A percentile compares a stretch with the other conserved stretches of the same genome.
Evolutionary conservation across 495 filamentous ascomycete genomes (phyloP).

Genomic region (Podospora comata): DNA sequence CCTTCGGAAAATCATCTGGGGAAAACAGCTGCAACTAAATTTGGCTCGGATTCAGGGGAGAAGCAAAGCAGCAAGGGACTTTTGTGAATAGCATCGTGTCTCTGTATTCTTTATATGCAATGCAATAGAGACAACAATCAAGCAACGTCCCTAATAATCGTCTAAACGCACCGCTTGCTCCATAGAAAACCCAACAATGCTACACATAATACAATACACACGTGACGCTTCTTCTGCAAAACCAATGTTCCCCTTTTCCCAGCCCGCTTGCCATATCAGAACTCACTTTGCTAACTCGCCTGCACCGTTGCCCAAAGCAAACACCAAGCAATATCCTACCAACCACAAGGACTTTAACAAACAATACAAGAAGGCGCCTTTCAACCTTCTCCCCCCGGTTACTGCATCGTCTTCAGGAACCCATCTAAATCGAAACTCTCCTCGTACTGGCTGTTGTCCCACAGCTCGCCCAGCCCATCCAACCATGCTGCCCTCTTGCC

Average conservation of each 20-base stretch:
- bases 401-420: slow-evolving; percentile 86
- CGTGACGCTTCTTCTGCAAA: neutral
- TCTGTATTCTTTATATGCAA: neutral
- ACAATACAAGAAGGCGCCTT: slow-evolving; percentile 9
- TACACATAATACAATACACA: neutral
- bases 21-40: neutral
- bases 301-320: neutral
- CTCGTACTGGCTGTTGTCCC: slow-evolving; percentile 95
- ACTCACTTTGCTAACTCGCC: neutral
- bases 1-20: neutral
- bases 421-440: slow-evolving; percentile 94
- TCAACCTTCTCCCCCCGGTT: slow-evolving; percentile 1
- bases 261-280: neutral
- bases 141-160: neutral
- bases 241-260: neutral
- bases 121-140: neutral
- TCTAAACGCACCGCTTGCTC: neutral
- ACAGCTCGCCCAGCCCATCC: slow-evolving; percentile 91
- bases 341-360: neutral
- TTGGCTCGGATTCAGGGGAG: neutral
- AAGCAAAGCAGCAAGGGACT: neutral
- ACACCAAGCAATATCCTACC: neutral
- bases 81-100: neutral
- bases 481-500: slow-evolving; percentile 92
- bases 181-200: neutral